phyloP scores from a whole-genome alignment of 106 monocot genomes.

The Dioscorea alata region DNA sequence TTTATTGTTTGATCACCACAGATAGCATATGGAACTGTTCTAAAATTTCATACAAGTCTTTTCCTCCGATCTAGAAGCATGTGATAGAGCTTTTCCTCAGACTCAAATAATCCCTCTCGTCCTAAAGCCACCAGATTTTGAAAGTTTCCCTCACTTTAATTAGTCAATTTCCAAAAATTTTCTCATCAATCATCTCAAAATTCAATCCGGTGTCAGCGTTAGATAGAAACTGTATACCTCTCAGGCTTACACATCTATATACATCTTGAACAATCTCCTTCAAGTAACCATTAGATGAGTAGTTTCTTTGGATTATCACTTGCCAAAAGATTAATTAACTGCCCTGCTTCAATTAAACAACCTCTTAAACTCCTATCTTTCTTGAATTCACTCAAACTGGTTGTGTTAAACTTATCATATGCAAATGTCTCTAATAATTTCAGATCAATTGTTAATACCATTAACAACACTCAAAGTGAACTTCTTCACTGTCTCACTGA shows the following conservation, averaged over 20 bases:
- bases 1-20: slow-evolving; percentile 91
- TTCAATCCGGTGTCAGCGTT: slow-evolving; percentile 37
- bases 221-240: slow-evolving; percentile 54
- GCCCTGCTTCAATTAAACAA: no score
- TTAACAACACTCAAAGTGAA: no score
- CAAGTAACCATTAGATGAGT: no score
- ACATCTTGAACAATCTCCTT: slow-evolving; percentile 66
- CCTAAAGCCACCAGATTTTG: slow-evolving; percentile 43
- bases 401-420: no score
- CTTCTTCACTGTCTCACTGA: no score
- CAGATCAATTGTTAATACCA: no score
- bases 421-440: no score
- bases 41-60: slow-evolving; percentile 67
- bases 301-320: no score
- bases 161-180: slow-evolving; percentile 34
- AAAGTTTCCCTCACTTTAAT: slow-evolving; percentile 35
- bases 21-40: slow-evolving; percentile 98
- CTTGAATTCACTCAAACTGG: no score
- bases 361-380: no score
- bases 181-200: slow-evolving; percentile 86
- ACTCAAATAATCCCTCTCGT: slow-evolving; percentile 66
- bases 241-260: slow-evolving; percentile 61
- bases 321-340: no score
- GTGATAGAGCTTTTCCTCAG: slow-evolving; percentile 58
- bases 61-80: slow-evolving; percentile 70